These are phyloP conservation scores for Fusarium chlamydosporum DNA, from an alignment of 2,329 filamentous ascomycete genomes.

Conservation along the genomic window DNA sequence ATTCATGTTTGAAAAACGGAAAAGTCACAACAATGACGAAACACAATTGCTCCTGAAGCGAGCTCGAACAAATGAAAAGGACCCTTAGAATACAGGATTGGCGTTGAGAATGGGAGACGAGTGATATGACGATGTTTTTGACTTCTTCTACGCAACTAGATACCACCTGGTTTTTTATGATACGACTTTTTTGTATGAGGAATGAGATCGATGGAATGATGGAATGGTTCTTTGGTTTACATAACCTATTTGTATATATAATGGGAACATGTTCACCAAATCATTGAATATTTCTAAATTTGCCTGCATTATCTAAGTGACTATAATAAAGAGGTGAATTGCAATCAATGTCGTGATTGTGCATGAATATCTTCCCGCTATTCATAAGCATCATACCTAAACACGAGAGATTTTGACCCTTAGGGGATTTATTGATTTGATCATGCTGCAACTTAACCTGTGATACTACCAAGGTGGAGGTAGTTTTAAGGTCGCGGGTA, in stretches of 20 bases:
- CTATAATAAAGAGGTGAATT: not conserved
- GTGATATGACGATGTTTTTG: conserved; percentile 21
- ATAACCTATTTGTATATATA: conserved; percentile 17
- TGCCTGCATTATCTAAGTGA: not conserved
- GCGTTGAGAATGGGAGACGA: conserved; percentile 28
- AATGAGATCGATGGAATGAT: conserved; percentile 24
- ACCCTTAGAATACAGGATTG: conserved; percentile 17
- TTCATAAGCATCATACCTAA: not conserved
- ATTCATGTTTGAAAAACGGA: not conserved
- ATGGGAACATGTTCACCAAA: conserved; percentile 4
- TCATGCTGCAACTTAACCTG: too few species aligned
- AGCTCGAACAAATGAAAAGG: conserved; percentile 14
- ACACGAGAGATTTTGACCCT: not conserved
- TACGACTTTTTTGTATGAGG: conserved; percentile 19
- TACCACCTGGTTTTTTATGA: conserved; percentile 45
- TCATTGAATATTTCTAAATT: not conserved
- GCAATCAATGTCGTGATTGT: not conserved
- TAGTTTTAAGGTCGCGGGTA: conserved; percentile 12
- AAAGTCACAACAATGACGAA: not conserved
- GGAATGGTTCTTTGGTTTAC: conserved; percentile 1
- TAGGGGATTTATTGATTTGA: too few species aligned
- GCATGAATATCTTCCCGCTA: not conserved
- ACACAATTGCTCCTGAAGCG: not conserved
- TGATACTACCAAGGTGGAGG: not conserved
- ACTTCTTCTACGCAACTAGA: conserved; percentile 44